Evolutionary conservation across 805 yeast species (phyloP), one percentile per base, ranked within the genome.

Genomic region (Alloascoidea hylecoeti): DNA sequence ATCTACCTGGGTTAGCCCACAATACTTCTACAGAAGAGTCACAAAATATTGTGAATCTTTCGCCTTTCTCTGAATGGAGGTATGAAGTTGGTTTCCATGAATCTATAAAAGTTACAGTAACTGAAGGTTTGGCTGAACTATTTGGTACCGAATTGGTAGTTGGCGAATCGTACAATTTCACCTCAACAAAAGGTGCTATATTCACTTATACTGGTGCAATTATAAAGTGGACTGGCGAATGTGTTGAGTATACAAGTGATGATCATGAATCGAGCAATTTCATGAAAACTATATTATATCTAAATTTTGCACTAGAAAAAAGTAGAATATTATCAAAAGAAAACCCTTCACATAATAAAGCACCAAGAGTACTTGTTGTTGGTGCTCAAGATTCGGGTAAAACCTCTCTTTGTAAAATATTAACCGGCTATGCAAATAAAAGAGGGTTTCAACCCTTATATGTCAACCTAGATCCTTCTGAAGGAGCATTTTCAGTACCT

Each of bases 71-170:
- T 17, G 94, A 84, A 57, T 81, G 94, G 92, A 61, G 94, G 38
- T 68, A 81, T 44, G 92, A 82, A 50, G 71, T 81, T 3, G 74
- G 68, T 0, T 63, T 64, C 43, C 66, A 64, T 34, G 61, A 70
- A 14, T 57, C 59, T 15, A 50, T 81, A 30, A 63, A 60, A n/a
- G 49, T 81, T 35, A 71, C 50, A 47, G 63, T 78, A 6, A 41
- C 57, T 2, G 59, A 63, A 2, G 99, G 98, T 3, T 66, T 76
- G 2, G 95, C 84, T 2, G 98, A 92, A 58, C 70, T 86, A 5
- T 84, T 80, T 56, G 99, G 98, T 16, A 84, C 96, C 2, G 99
- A 92, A 53, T 68, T 92, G 16, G 82, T 96, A 2, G 62, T 67
- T 34, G 83, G 80, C 41, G 63, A 68, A 1, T 81, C 75, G 16